Base-by-base conservation (phyloP, 1,139 yeast species). In the Magnusiomyces fungicola region DNA sequence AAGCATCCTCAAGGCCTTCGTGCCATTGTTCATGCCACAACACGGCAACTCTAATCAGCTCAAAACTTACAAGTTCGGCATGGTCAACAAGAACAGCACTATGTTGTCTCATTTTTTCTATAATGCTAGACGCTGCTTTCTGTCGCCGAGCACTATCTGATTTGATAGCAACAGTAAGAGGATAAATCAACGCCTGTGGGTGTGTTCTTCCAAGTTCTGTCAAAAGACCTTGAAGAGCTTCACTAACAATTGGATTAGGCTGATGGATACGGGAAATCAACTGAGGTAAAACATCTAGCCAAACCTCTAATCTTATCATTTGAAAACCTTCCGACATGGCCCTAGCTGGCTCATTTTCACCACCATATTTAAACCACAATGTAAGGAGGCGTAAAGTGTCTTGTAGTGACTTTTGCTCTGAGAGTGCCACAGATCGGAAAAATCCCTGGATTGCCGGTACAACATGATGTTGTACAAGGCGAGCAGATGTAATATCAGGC, bases 1-100 rank as follows among this genome's bases (percentile, higher is more conserved):
- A 89, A 0, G 98, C 98, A 69, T 92, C 97, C 64, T 94, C 99
- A 38, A 94, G 72, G 1, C 96, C 97, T 68, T 90, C 98, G 60
- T 90, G 90, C 98, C 99, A 94, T 64, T 85, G 85, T 62, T 94
- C 99, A 60, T 89, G 96, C 97, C 98, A 90, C 55, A 92, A 70
- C 1, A 92, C 97, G 0, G 97, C 97, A 16, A 89, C 96, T 57
- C 98, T 73, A 56, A 94, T 90, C 53, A 94, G 76, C 61, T 94
- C 98, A 57, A 81, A 82, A 69, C 96, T 85, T n/a, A 92, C 97
- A 53, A 90, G 67, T 58, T 89, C 96, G 0, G 97, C 90, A 63
- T 94, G 97, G 55, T 85, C 90, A 23, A 94, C 97, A 55, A 94
- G 71, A 0, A 71, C 69, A 0, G 97, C 78, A 45, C 96, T 86